These are phyloP conservation scores for Leptographium procerum DNA, from an alignment of 2,329 filamentous ascomycete species.

Conservation along the genomic window DNA sequence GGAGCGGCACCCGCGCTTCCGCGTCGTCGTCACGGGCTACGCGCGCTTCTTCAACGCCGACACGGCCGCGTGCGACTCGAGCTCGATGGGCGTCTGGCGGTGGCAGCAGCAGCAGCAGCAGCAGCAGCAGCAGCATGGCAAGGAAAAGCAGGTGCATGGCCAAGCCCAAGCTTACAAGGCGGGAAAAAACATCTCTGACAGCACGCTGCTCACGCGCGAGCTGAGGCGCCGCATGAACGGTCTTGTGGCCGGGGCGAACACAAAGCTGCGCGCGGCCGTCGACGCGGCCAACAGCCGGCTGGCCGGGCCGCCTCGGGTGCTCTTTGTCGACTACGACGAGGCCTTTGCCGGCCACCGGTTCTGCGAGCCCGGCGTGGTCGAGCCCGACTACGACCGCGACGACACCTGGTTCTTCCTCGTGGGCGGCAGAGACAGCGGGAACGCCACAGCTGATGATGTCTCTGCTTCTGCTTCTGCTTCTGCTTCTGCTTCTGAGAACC, in stretches of 20 bases:
- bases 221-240: slow-evolving; percentile 30
- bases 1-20: slow-evolving; percentile 32
- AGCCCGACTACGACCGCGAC: slow-evolving; percentile 30
- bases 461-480: no score
- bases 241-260: slow-evolving; percentile 31
- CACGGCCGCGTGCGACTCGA: slow-evolving; percentile 30
- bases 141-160: no score
- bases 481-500: no score
- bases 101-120: slow-evolving; percentile 5
- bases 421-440: slow-evolving; percentile 29
- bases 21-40: slow-evolving; percentile 34
- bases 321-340: slow-evolving; percentile 34
- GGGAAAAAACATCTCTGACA: slow-evolving; percentile 1
- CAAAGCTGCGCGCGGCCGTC: slow-evolving; percentile 25
- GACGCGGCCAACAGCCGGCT: slow-evolving; percentile 22
- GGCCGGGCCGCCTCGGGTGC: slow-evolving; percentile 13
- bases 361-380: slow-evolving; percentile 20
- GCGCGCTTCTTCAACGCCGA: slow-evolving; percentile 35
- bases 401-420: slow-evolving; percentile 39
- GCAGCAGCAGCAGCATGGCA: neutral
- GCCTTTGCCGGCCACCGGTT: slow-evolving; percentile 34
- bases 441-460: slow-evolving; percentile 5
- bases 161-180: no score
- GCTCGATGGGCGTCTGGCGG: slow-evolving; percentile 35
- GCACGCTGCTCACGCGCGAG: slow-evolving; percentile 21